Base-by-base conservation (phyloP, 2,329 filamentous ascomycete species). In the Colletotrichum sp. region DNA sequence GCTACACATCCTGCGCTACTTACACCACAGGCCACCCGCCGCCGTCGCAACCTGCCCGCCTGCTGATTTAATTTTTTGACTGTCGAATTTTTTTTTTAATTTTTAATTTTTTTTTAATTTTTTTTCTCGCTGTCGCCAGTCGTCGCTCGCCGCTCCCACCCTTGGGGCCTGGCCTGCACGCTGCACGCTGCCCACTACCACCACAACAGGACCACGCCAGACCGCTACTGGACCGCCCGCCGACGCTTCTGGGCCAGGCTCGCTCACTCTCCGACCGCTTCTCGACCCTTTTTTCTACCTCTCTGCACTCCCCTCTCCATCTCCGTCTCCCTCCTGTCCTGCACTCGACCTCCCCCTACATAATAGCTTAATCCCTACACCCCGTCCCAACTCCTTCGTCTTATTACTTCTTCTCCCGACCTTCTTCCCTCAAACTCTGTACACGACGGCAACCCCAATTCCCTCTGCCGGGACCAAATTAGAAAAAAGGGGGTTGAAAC, bases 1-100 rank as follows among this genome's bases (percentile, higher is more conserved):
- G 72, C 72, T 74, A 74, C 72, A 74, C 72, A 74, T 64, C 47
- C 68, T 67, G 59, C 68, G 72, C 68, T 70, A 70, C 68, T 63
- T 73, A 51, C 68, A 67, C 63, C 62, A 51, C 18, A 66, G 62
- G 47, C 68, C 68, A 66, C 51, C 67, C 63, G 68, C 67, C 63
- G 68, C 61, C 31, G 57, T 67, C 29, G 68, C 57, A 36, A 74
- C 47, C 43, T 72, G 55, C 54, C 43, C 66, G 43, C 54, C 66
- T 38, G 66, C 66, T 47, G 70, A 34, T 58, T 66, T 66, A 43
- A 15, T 69, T 36, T 62, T 69, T 38, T 67, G 61, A 4, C 5
- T 27, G 24, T 34, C 64, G 51, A 51, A 27, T 54, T 31, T 66
- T 59, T 33, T 59, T 57, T 59, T 69, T 38, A 51, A 36, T 55